phyloP scores from a whole-genome alignment of 2,329 filamentous ascomycete genomes.

The Diaporthe sp. region DNA sequence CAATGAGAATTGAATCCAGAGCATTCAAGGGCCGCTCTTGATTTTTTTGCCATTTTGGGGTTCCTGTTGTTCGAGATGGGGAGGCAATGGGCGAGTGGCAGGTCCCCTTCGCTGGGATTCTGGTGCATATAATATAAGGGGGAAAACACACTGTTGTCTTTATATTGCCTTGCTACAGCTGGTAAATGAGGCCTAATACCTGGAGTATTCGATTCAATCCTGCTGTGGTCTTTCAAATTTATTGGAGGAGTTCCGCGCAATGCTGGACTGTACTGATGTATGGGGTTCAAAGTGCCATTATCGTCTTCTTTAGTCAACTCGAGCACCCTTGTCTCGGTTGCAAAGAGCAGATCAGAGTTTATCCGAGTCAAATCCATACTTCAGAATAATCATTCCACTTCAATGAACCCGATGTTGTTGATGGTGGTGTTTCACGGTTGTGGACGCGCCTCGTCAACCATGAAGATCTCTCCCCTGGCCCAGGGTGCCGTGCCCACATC shows the following conservation, averaged over 20 bases:
- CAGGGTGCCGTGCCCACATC: conserved; percentile 11
- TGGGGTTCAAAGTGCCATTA: not conserved
- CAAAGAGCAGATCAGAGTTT: not conserved
- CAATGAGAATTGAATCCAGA: not conserved
- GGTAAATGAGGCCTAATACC: not conserved
- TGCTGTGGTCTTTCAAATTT: not conserved
- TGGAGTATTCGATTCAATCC: not conserved
- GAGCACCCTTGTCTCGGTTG: not conserved
- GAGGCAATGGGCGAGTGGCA: conserved; percentile 1
- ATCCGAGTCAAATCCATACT: not conserved
- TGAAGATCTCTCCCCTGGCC: conserved; percentile 14
- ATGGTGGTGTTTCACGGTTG: not conserved
- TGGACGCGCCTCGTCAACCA: not conserved
- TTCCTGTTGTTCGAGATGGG: not conserved
- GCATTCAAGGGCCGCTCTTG: not conserved
- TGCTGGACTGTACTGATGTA: not conserved
- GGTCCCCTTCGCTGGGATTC: not conserved
- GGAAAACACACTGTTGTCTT: not conserved
- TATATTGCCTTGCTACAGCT: too few species aligned
- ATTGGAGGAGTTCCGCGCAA: not conserved
- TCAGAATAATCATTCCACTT: not conserved
- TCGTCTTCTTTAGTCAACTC: too few species aligned
- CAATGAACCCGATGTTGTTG: not conserved
- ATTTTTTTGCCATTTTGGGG: not conserved
- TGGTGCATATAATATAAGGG: not conserved